Percentiles rank a stretch among this genome's conserved stretches.
These are phyloP conservation scores for Rhinocladiella similis DNA, from an alignment of 2,329 filamentous ascomycete genomes.

Conservation along the genomic window DNA sequence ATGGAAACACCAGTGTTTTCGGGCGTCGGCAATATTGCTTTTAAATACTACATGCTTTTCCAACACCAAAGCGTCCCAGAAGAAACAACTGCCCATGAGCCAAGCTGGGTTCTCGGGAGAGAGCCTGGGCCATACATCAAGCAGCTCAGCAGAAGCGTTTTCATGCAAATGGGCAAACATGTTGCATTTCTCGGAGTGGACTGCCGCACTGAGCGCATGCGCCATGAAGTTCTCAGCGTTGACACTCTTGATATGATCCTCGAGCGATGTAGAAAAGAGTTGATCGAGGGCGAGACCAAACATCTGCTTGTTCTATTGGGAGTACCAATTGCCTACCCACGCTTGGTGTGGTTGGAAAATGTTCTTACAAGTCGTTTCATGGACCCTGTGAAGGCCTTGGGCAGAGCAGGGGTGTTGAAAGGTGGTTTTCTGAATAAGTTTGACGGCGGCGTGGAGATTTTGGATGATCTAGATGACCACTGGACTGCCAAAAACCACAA, in stretches of 20 bases:
- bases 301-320: constrained; percentile 73
- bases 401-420: constrained; percentile 72
- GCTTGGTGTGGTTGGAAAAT: constrained; percentile 67
- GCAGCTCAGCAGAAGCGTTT: constrained; percentile 80
- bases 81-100: constrained; percentile 80
- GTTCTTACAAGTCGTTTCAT: constrained; percentile 79
- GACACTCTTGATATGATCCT: constrained; percentile 85
- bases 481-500: constrained; percentile 98
- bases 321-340: constrained; percentile 78
- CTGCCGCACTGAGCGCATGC: constrained; percentile 84
- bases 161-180: constrained; percentile 77
- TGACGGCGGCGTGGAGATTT: constrained; percentile 85
- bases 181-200: constrained; percentile 85
- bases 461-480: constrained; percentile 92
- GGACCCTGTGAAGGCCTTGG: constrained; percentile 85
- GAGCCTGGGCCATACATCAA: constrained; percentile 86
- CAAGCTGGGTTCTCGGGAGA: constrained; percentile 84
- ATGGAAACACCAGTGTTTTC: constrained; percentile 90
- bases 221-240: constrained; percentile 75
- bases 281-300: constrained; percentile 79
- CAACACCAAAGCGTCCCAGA: constrained; percentile 86
- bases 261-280: constrained; percentile 78
- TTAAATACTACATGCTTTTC: constrained; percentile 99
- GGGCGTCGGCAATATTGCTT: constrained; percentile 85
- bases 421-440: constrained; percentile 82